Percentiles rank a stretch among this genome's conserved stretches.
phyloP scores from a whole-genome alignment of 805 yeast species.

The Candida coleopterorum region DNA sequence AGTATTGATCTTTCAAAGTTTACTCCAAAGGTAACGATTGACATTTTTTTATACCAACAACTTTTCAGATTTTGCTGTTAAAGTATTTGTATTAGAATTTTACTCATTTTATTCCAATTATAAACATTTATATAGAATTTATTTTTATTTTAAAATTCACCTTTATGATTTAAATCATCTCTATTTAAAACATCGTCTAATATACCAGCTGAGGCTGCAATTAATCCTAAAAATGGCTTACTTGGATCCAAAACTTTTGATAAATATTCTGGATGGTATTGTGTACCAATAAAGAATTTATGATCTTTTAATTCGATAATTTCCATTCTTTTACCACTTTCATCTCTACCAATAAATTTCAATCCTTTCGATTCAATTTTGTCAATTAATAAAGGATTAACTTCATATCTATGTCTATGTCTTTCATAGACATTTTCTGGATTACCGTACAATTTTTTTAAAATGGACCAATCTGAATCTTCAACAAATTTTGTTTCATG shows the following conservation, averaged over 20 bases:
- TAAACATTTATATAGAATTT: no score
- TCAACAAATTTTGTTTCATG: slow-evolving; percentile 81
- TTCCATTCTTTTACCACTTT: slow-evolving; percentile 88
- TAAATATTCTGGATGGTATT: slow-evolving; percentile 97
- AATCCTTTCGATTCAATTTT: slow-evolving; percentile 75
- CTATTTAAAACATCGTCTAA: slow-evolving; percentile 58
- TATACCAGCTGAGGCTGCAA: slow-evolving; percentile 89
- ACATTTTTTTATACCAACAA: no score
- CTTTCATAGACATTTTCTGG: slow-evolving; percentile 73
- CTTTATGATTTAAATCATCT: slow-evolving; percentile 39
- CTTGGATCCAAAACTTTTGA: slow-evolving; percentile 97
- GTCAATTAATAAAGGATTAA: slow-evolving; percentile 77
- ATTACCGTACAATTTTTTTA: slow-evolving; percentile 77
- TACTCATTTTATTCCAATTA: no score
- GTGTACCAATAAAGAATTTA: slow-evolving; percentile 91
- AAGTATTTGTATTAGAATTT: no score
- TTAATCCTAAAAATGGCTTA: slow-evolving; percentile 90
- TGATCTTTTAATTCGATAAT: slow-evolving; percentile 81
- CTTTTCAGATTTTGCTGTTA: no score
- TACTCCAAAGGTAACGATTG: no score
- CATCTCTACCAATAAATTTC: slow-evolving; percentile 91
- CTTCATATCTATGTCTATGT: slow-evolving; percentile 98
- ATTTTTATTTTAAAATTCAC: slow-evolving; percentile 39
- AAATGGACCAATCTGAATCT: slow-evolving; percentile 59
- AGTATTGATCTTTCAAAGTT: no score